Evolutionary conservation across 345 rosid genomes (phyloP), one percentile per base, ranked within the genome.

Genomic region (Eucalyptus coolabah): DNA sequence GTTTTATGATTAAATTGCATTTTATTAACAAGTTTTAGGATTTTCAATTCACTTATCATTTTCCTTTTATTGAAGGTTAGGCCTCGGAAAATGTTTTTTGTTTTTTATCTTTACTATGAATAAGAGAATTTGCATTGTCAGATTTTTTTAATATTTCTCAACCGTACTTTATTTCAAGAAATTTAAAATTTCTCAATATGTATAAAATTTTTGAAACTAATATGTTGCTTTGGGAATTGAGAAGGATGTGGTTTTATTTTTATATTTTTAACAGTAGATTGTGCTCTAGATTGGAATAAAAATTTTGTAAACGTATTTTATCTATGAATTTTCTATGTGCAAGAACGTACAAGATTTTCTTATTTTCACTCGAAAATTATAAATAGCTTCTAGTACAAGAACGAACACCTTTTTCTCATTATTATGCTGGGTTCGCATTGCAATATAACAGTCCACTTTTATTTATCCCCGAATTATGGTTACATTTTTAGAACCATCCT

Each of bases 1-100:
- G 0, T 11, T 59, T 12, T 24, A 59, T 0, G 0, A 59, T 0
- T 12, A 26, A 5, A 59, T 59, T 59, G 0, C 2, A 59, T 0
- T 53, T 53, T 19, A 0, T 7, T 53, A 0, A 53, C 0, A 53
- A 19, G 23, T 53, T 53, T 53, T 21, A 53, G 1, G 0, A 53
- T 53, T 19, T 1, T 53, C 5, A 53, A 21, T 1, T 0, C 11
- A 53, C 0, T 53, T 21, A 21, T 53, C 16, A 60, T 26, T 60
- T 60, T 63, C 1, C 17, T 69, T 37, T 42, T 72, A 9, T 19
- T 4, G 45, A 34, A 72, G 8, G 45, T 72, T 34, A 34, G 26
- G 44, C 8, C 14, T 34, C 1, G 1, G 7, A 72, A 72, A 72
- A 72, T 37, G 82, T 18, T 72, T 34, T 32, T 67, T 67, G 37